Evolutionary conservation across 306 rosid species (phyloP).

Genomic region (Astragalus glycyphyllos): DNA sequence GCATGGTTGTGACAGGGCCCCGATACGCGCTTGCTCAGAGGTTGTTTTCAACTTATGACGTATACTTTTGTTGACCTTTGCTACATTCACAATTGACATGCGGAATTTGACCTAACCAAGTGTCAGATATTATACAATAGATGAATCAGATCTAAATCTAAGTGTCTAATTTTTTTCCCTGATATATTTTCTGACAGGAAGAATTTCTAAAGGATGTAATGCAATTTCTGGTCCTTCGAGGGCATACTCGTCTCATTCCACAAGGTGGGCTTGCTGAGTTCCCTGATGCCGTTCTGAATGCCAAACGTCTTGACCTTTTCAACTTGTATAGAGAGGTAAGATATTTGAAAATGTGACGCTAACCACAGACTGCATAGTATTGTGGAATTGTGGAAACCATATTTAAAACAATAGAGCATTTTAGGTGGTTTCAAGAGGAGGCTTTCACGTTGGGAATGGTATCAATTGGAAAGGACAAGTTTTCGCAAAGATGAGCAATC

Average conservation of each 20-base stretch:
- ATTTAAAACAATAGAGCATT: conserved; percentile 24
- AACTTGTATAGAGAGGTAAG: conserved; percentile 94
- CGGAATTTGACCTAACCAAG: conserved; percentile 13
- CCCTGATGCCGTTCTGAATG: conserved; percentile 96
- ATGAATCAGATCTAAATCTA: conserved; percentile 26
- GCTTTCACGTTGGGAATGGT: conserved; percentile 97
- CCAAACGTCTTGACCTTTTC: conserved; percentile 95
- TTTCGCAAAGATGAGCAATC: conserved; percentile 97
- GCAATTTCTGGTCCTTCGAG: conserved; percentile 91
- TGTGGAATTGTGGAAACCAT: conserved; percentile 22
- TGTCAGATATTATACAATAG: conserved; percentile 10
- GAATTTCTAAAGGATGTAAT: conserved; percentile 93
- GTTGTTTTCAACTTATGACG: conserved; percentile 46
- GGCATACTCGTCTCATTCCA: conserved; percentile 89
- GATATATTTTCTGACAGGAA: conserved; percentile 56
- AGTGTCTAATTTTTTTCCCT: conserved; percentile 16
- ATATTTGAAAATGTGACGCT: conserved; percentile 25
- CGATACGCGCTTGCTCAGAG: conserved; percentile 85
- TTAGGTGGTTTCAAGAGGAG: conserved; percentile 98
- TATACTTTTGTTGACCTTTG: conserved; percentile 28
- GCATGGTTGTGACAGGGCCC: conserved; percentile 89
- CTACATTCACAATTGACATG: not conserved
- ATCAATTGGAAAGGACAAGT: conserved; percentile 99
- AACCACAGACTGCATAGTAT: conserved; percentile 13
- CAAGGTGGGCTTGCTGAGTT: conserved; percentile 90